A percentile compares a stretch with the other conserved stretches of the same genome.
These are phyloP conservation scores for Ananas comosus DNA, from an alignment of 176 grass and related monocot genomes.

Conservation along the genomic window DNA sequence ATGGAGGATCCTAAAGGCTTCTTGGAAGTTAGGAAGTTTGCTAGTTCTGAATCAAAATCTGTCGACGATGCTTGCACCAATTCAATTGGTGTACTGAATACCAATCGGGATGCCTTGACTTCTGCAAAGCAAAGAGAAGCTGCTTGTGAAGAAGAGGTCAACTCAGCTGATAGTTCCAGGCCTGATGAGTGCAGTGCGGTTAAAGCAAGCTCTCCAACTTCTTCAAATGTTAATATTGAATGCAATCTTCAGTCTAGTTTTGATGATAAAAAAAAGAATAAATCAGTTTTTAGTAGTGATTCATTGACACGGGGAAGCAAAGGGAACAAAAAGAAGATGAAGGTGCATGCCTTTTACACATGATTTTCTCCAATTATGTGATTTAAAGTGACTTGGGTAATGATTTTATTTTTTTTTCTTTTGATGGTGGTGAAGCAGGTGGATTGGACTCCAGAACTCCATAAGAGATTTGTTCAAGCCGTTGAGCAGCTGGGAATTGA, in stretches of 20 bases:
- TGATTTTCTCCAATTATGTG: not conserved
- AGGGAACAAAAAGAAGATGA: slow-evolving; percentile 35
- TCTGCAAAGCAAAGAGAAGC: slow-evolving; percentile 1
- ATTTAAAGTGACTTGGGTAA: not conserved
- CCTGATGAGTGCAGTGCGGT: slow-evolving; percentile 27
- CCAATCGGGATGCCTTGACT: slow-evolving; percentile 2
- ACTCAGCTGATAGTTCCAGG: slow-evolving; percentile 23
- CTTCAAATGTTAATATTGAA: not conserved
- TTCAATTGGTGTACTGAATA: slow-evolving; percentile 15
- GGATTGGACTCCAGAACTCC: slow-evolving; percentile 44
- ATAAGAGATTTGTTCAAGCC: slow-evolving; percentile 43
- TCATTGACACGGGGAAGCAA: slow-evolving; percentile 13
- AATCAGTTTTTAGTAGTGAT: not conserved
- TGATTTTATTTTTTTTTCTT: not conserved
- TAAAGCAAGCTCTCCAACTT: slow-evolving; percentile 18
- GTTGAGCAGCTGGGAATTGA: slow-evolving; percentile 46
- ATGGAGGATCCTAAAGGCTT: not conserved
- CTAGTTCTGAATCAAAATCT: slow-evolving; percentile 14
- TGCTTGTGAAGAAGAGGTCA: slow-evolving; percentile 28
- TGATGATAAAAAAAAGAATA: slow-evolving; percentile 20
- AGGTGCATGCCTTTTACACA: slow-evolving; percentile 19
- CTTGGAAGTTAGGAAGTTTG: not conserved
- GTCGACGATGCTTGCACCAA: slow-evolving; percentile 29
- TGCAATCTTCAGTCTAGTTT: not conserved
- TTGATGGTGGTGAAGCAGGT: slow-evolving; percentile 20